Evolutionary conservation across 1,284 basidiomycete genomes (phyloP), one percentile per base, ranked within the genome.

Genomic region (Agaricales sp.): DNA sequence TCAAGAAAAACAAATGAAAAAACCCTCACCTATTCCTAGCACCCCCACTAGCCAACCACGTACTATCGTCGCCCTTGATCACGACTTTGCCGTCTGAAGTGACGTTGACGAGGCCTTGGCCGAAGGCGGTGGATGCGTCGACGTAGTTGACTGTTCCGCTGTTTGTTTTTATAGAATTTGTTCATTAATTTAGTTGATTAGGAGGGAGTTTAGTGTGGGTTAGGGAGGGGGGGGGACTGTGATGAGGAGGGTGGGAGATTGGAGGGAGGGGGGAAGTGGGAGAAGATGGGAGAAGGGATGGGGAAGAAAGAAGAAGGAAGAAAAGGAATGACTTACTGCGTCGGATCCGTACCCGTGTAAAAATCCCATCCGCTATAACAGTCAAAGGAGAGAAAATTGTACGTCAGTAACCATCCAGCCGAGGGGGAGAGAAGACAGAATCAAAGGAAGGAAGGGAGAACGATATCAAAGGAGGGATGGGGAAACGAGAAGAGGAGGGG

Each of bases 1-100:
- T 20, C 22, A 22, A 14, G 21, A 48, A n/a, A n/a, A n/a, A n/a
- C n/a, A n/a, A n/a, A n/a, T n/a, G n/a, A n/a, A 12, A 4, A 3
- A 46, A 64, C n/a, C n/a, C n/a, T 43, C 51, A 82, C 83, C 83
- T 87, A 53, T 70, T 69, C 46, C 84, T 71, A 55, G 70, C 69
- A 45, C 68, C 64, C 14, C 81, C 82, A 41, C 62, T 45, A 2
- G 67, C 53, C 43, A 87, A 61, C 61, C 62, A 65, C 14, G 73
- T 80, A 1, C 72, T 78, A 56, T 86, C 71, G 52, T 87, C 84
- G 11, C 80, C 82, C 58, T 81, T 78, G 83, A 87, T 87, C 22
- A 86, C 70, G 20, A 82, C 80, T 39, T 71, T 72, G 22, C 72
- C 73, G 57, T 82, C 67, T 14, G 70, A 67, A 22, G 71, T 68